phyloP scores from a whole-genome alignment of 1,284 basidiomycete genomes.

The Pisolithus thermaeus region DNA sequence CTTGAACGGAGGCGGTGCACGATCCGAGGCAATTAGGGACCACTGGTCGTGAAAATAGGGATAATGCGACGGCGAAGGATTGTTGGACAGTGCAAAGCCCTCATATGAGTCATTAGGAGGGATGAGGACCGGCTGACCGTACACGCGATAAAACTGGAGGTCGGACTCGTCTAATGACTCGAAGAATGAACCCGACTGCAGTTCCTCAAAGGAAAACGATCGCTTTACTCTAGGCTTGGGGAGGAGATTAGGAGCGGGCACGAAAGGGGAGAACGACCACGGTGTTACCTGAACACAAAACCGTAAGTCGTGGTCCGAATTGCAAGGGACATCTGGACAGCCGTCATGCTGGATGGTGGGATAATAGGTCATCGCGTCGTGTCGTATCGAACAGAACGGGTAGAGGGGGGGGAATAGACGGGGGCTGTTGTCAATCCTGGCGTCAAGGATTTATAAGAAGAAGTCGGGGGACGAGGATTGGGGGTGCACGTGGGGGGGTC shows the following conservation, averaged over 20 bases:
- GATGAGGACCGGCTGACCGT: conserved; percentile 29
- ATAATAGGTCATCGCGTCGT: too few species aligned
- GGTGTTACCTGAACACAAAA: too few species aligned
- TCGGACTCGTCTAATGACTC: conserved; percentile 26
- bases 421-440: too few species aligned
- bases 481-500: not conserved
- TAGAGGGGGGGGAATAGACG: too few species aligned
- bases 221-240: conserved; percentile 13
- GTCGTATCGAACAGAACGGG: too few species aligned
- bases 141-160: conserved; percentile 27
- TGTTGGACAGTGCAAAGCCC: conserved; percentile 10
- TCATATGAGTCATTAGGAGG: conserved; percentile 17
- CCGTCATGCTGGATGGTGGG: too few species aligned
- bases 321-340: too few species aligned
- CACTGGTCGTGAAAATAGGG: not conserved
- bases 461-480: too few species aligned
- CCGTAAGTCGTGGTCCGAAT: too few species aligned
- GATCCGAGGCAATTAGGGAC: conserved; percentile 4
- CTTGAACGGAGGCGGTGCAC: conserved; percentile 12
- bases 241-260: not conserved
- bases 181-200: conserved; percentile 29
- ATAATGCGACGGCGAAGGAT: not conserved
- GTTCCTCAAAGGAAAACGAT: conserved; percentile 29
- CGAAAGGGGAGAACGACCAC: not conserved
- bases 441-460: not conserved